These are phyloP conservation scores for Zygosaccharomyces gambellarensis DNA, from an alignment of 805 yeast species.

Conservation along the genomic window DNA sequence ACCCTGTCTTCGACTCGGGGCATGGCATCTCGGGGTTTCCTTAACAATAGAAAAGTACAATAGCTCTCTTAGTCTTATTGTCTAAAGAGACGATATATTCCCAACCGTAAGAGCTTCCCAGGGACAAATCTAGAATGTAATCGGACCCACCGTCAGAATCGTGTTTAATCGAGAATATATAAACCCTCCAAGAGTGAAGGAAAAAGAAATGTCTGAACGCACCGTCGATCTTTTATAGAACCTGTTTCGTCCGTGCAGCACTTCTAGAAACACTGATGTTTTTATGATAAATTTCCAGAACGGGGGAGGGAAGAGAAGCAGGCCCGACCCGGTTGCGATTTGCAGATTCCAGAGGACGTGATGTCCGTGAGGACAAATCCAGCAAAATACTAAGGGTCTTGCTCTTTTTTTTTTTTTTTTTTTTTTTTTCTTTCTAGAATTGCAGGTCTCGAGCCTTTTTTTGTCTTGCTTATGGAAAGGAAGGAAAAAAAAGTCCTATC, in stretches of 20 bases:
- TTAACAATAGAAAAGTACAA: neutral
- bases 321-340: neutral
- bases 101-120: neutral
- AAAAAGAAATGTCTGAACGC: neutral
- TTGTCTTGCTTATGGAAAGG: too few species aligned
- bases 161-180: too few species aligned
- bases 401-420: too few species aligned
- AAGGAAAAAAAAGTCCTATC: too few species aligned
- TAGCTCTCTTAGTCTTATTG: neutral
- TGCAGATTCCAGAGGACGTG: neutral
- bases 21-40: neutral
- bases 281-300: neutral
- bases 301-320: neutral
- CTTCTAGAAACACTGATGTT: neutral
- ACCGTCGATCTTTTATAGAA: neutral
- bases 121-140: too few species aligned
- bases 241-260: neutral
- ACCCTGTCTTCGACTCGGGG: slow-evolving; percentile 18
- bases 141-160: too few species aligned
- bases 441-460: too few species aligned
- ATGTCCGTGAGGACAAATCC: neutral
- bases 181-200: neutral
- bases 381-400: neutral
- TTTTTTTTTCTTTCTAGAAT: too few species aligned
- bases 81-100: neutral